Conservation (phyloP, 139 green algal species). For the Chlorella vulgaris region DNA sequence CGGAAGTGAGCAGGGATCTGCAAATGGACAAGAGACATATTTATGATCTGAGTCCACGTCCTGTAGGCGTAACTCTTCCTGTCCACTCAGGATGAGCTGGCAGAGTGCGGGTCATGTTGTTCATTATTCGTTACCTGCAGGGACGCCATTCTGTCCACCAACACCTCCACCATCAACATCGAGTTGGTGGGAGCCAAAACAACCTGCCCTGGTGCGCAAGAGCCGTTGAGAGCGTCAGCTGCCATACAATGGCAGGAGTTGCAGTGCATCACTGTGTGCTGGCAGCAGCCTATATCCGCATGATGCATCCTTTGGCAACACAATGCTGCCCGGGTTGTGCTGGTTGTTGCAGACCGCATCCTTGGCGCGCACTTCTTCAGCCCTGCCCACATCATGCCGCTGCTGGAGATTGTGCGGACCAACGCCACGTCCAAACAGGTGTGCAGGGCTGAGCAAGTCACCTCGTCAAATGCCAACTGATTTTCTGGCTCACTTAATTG, state of each 20-base stretch:
- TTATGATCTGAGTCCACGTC: too few species aligned
- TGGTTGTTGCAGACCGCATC: conserved; percentile 68
- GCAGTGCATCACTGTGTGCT: too few species aligned
- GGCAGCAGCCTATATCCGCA: too few species aligned
- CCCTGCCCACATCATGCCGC: conserved; percentile 98
- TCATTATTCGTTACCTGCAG: conserved; percentile 8
- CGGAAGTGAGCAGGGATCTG: conserved; percentile 17
- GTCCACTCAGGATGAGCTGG: too few species aligned
- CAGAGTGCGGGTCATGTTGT: not conserved
- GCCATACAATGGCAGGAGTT: not conserved
- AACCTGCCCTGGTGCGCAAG: not conserved
- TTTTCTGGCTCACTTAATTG: not conserved
- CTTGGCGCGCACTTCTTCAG: conserved; percentile 96
- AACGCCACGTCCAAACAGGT: conserved; percentile 85
- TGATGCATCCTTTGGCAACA: too few species aligned
- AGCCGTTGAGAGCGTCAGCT: not conserved
- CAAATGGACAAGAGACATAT: too few species aligned
- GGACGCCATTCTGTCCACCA: conserved; percentile 94
- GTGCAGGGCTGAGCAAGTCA: not conserved
- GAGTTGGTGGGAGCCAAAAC: conserved; percentile 78
- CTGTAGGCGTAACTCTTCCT: too few species aligned
- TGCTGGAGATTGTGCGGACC: conserved; percentile 98
- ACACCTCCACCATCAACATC: conserved; percentile 99
- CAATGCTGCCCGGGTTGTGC: not conserved
- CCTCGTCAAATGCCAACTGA: too few species aligned